phyloP scores from a whole-genome alignment of 2,329 filamentous ascomycete species.

The Colletotrichum tropicale region DNA sequence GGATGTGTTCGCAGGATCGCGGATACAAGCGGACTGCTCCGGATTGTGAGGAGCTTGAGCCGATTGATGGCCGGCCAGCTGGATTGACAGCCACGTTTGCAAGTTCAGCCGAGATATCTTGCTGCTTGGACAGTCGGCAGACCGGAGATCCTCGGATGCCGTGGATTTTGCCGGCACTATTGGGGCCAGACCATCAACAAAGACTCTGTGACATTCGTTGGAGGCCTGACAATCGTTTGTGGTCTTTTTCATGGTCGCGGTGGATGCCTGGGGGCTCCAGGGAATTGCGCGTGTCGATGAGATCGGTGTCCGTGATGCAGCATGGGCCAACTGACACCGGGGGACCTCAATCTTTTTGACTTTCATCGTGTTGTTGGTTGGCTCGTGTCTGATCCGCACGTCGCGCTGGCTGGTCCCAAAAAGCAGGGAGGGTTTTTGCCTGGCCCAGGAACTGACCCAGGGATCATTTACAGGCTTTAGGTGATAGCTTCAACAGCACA shows the following conservation, averaged over 20 bases:
- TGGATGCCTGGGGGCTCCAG: neutral
- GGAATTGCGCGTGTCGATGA: neutral
- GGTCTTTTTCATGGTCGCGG: neutral
- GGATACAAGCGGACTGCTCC: neutral
- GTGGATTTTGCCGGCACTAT: neutral
- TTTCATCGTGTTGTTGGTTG: neutral
- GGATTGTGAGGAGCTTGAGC: neutral
- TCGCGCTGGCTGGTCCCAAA: neutral
- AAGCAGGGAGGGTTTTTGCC: neutral
- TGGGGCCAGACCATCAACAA: neutral
- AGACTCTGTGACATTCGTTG: neutral
- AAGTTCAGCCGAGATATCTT: neutral
- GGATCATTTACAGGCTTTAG: neutral
- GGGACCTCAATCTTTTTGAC: neutral
- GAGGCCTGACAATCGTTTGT: neutral
- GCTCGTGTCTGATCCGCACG: neutral
- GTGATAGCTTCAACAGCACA: neutral
- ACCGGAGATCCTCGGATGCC: neutral
- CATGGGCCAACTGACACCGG: neutral
- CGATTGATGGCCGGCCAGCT: neutral
- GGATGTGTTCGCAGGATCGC: neutral
- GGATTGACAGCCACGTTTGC: neutral
- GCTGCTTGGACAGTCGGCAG: neutral
- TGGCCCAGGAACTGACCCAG: neutral
- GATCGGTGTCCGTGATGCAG: neutral